These are phyloP conservation scores for Pseudogymnoascus sp. DNA, from an alignment of 2,329 filamentous ascomycete species.

Conservation along the genomic window DNA sequence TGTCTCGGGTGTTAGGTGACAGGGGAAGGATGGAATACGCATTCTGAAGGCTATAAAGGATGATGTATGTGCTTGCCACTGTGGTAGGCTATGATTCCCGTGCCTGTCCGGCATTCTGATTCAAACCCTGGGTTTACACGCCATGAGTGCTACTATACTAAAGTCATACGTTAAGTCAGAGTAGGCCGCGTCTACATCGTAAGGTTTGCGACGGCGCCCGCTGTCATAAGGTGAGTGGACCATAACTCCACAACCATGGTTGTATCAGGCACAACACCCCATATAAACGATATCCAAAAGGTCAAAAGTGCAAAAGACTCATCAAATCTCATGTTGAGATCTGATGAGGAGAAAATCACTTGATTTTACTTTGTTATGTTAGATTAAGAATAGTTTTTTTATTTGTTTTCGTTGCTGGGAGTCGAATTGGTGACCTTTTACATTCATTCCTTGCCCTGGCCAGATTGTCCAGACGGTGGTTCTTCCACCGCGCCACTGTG, in stretches of 20 bases:
- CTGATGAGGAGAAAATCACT: not conserved
- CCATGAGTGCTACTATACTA: not conserved
- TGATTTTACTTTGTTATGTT: not conserved
- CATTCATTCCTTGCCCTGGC: constrained; percentile 5
- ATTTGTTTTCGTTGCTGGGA: not conserved
- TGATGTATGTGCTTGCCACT: not conserved
- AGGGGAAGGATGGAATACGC: not conserved
- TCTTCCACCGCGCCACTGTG: constrained; percentile 1
- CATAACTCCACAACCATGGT: not conserved
- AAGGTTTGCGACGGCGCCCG: not conserved
- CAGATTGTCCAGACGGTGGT: constrained; percentile 5
- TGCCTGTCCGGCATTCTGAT: not conserved
- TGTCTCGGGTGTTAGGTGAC: not conserved
- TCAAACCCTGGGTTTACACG: not conserved
- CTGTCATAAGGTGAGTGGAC: not conserved
- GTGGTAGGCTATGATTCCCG: not conserved
- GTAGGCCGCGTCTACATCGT: not conserved
- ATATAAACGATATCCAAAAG: not conserved
- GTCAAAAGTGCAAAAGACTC: not conserved
- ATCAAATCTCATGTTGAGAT: constrained; percentile 1
- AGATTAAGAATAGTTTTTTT: not conserved
- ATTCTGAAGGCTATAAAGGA: not conserved
- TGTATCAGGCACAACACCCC: not conserved
- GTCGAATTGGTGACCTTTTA: not conserved
- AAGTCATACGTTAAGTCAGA: not conserved